Evolutionary conservation across 257 asterid genomes (phyloP), one percentile per base, ranked within the genome.

Genomic region (Solanum appendiculatum): DNA sequence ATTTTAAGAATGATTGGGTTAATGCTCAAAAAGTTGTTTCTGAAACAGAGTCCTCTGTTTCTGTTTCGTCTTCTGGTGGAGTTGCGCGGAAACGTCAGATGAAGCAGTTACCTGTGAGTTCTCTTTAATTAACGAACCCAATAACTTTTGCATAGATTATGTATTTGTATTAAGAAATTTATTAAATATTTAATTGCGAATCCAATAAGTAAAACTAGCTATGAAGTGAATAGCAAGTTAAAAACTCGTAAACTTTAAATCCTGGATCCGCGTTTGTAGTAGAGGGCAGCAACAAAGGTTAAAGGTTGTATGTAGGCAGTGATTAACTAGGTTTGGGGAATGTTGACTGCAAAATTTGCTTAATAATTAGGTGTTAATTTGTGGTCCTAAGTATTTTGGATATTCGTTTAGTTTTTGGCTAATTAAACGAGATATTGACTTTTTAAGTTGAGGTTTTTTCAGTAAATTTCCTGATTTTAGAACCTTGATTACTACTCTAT

Each of bases 21-120:
- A 89, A 80, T 46, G 98, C 95, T 7, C 98, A 95, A 36, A 89
- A 70, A 84, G 95, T 93, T 80, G 80, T 91, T 86, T 78, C 89
- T 18, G 94, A 91, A 75, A 34, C 90, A 31, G 91, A 86, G 9
- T 60, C 92, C 23, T 86, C 86, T 39, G 48, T 89, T 72, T 36
- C 84, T 15, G 46, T 31, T 39, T 39, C 91, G 29, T 36, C 27
- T 23, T 48, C 88, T 25, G 31, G 58, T 33, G 31, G 36, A 9
- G 85, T 77, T 18, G 82, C 58, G 51, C 86, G 54, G 66, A 84
- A 85, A 18, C 94, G 90, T 83, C 90, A 54, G 88, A 77, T 83
- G 91, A 88, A 82, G 73, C 89, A 89, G 80, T 31, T 87, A 33
- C 92, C 94, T 89, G 96, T 93, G 83, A 90, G 92, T 88, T 13